Base-by-base conservation (phyloP, 2,329 filamentous ascomycete genomes). In the Penicillium brasilianum region DNA sequence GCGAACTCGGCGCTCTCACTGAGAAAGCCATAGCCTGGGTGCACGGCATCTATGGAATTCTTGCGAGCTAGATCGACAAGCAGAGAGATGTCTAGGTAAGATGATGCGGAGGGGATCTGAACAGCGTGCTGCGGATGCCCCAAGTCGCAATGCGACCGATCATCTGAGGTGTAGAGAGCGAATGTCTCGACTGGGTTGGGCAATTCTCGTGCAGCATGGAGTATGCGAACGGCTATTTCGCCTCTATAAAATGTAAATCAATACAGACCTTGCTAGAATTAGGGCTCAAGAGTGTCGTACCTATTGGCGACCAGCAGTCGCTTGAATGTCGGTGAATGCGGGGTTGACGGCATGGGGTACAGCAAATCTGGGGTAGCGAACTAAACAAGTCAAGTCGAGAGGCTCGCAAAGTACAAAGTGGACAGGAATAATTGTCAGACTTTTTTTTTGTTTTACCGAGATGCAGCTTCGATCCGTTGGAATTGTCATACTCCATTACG, bases 11-110 rank as follows among this genome's bases (percentile, higher is more conserved):
- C 76, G 22, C 78, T 84, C 67, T 87, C 85, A 13, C 82, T 85
- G 1, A 87, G 75, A 73, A 96, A 88, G 10, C 85, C 85, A 74
- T 88, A 88, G 4, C 85, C 85, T 0, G 85, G 85, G 69, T 87
- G 85, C 0, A 87, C 76, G 2, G 84, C 78, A 66, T 87, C 83
- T 48, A 88, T 84, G 0, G 74, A 64, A 67, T 87, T 71, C 39
- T 83, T 75, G 57, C 81, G 78, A 3, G 74, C 82, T 25, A 88
- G 71, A 0, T 72, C 58, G 8, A 87, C 70, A 0, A 88, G 71
- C 7, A 77, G 71, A 8, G 79, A 61, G 34, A 87, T 82, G 64
- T 84, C 77, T 67, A 87, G 79, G 66, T 87, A 88, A 0, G 81
- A 78, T 1, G 80, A 73, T 18, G 84, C 77, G 0, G 83, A 84